Evolutionary conservation across 495 filamentous ascomycete species (phyloP), one percentile per base, ranked within the genome.

Genomic region (Neurospora sp.): DNA sequence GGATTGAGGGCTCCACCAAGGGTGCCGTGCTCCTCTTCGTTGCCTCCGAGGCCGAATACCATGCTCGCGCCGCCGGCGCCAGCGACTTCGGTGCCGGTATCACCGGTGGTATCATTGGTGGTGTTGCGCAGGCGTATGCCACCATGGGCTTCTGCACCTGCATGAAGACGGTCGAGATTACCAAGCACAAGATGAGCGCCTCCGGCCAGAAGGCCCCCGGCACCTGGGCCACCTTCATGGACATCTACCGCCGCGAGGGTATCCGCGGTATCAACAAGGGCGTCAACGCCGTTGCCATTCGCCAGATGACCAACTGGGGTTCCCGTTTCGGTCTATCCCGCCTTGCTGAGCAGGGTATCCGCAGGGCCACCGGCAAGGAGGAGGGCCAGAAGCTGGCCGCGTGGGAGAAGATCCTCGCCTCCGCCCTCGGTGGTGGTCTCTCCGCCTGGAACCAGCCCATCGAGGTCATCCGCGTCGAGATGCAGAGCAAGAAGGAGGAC

Each of bases 141-240:
- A 99, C 96, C 76, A 98, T 99, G 94, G 96, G 96, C 72, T 99
- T 99, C 89, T 99, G 96, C 84, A 99, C 96, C 45, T 99, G 96
- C 88, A 99, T 99, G 96, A 99, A 99, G 90, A 99, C 96, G 72
- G 96, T 98, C 74, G 96, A 98, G 85, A 99, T 99, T 85, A 99
- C 96, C 78, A 94, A 97, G 85, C 92, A 96, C 86, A 97, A 98
- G 88, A 85, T 96, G 79, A 94, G 94, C 4, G 90, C 93, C 8
- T 75, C 86, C 39, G 96, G 96, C 77, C 87, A 90, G 44, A 93
- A 94, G 84, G 92, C 92, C 22, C 92, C 90, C 3, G 90, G 94
- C 78, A 98, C 96, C 71, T 94, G 96, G 80, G 86, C 86, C 69
- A 97, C 95, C 70, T 99, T 99, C 85, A 95, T 95, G 91, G 91